Evolutionary conservation across 768 basidiomycete species (phyloP), one percentile per base, ranked within the genome.

Genomic region (Xerocomellus dryophilus): DNA sequence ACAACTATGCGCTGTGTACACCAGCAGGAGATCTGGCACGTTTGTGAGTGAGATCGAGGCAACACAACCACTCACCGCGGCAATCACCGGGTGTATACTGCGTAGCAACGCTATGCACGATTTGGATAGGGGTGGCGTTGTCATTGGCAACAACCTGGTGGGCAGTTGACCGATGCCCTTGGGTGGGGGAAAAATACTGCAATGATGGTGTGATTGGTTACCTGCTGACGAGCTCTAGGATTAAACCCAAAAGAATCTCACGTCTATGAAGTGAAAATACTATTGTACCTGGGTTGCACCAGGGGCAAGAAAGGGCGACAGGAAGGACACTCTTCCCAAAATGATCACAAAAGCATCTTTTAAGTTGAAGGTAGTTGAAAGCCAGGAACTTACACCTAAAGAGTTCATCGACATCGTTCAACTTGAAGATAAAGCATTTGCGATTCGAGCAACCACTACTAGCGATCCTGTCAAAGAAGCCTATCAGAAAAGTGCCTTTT

Each of bases 61-160:
- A 50, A 41, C 27, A 36, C 9, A 21, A 27, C 27, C 36, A 27
- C 27, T 36, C 34, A 42, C 27, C 17, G 5, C 52, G 59, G 64
- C 32, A 52, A 66, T 54, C 62, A 47, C 59, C 56, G 56, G 17
- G 31, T 34, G 23, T 38, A 43, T 2, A 18, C 15, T 36, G 2
- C 14, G 43, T 42, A 38, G n/a, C 41, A 43, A 54, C 29, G 44
- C 23, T 21, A 50, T 17, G 35, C 40, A 35, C 23, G 25, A 34
- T 40, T 14, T 34, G 18, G 42, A 43, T 21, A 32, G 51, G 29
- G 46, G 15, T 43, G 32, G 47, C 27, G 53, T 54, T 53, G 61
- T 45, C 56, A 53, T 47, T 49, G 48, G 44, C 47, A 53, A 62
- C 56, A n/a, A 34, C 43, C 17, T 55, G 23, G 48, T 48, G 25